Conservation (phyloP, 148 eudicot genomes). For the Rhododendron ovatum region DNA sequence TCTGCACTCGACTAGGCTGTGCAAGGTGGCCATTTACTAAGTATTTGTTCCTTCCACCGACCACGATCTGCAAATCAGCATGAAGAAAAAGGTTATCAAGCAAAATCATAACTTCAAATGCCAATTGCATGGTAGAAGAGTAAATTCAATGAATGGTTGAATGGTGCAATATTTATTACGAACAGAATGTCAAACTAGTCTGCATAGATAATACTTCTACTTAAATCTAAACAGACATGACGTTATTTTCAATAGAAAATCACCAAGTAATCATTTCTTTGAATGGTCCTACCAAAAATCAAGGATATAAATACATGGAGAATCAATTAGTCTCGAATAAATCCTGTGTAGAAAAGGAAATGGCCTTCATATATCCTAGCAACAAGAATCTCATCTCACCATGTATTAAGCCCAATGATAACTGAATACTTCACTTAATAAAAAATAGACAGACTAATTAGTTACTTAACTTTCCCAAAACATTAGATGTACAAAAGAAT, state of each 20-base stretch:
- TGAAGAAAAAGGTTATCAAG: conserved; percentile 1
- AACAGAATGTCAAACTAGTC: neutral
- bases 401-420: neutral
- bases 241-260: neutral
- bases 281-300: neutral
- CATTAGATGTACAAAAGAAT: neutral
- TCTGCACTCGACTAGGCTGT: conserved; percentile 98
- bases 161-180: neutral
- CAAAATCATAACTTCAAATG: neutral
- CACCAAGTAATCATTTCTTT: neutral
- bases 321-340: neutral
- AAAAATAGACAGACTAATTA: neutral
- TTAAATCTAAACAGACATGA: neutral
- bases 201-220: no score
- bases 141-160: neutral
- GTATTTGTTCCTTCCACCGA: conserved; percentile 98
- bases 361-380: neutral
- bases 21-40: conserved; percentile 97
- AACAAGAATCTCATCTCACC: neutral
- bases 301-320: neutral
- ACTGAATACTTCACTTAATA: neutral
- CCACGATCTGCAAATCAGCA: conserved; percentile 71
- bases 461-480: neutral
- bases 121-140: neutral
- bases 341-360: no score